A percentile compares a stretch with the other conserved stretches of the same genome.
Evolutionary conservation across 2,329 filamentous ascomycete species (phyloP).

Genomic region (Sporothrix curviconia): DNA sequence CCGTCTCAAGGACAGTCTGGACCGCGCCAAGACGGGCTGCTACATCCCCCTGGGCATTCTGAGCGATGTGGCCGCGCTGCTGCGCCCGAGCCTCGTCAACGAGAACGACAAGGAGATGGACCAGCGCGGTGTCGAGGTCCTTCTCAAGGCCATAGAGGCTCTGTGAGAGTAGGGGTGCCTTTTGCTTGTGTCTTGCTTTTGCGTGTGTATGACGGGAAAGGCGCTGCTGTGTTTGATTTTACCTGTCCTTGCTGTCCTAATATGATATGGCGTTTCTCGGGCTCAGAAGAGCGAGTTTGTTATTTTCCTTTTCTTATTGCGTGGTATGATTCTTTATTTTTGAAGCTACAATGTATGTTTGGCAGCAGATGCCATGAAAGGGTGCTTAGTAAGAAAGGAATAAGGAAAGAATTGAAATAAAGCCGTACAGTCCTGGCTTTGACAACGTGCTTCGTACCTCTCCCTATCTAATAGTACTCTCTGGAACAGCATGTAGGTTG

Average conservation of each 20-base stretch:
- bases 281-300: no score
- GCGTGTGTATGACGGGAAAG: no score
- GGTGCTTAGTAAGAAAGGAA: not conserved
- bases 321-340: not conserved
- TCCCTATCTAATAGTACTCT: no score
- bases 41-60: slow-evolving; percentile 80
- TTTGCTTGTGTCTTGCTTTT: no score
- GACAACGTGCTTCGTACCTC: no score
- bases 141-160: slow-evolving; percentile 54
- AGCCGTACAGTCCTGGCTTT: no score
- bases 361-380: not conserved
- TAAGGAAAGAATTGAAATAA: no score
- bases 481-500: no score
- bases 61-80: slow-evolving; percentile 76
- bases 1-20: slow-evolving; percentile 78
- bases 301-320: not conserved
- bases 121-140: slow-evolving; percentile 49
- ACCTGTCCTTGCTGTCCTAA: not conserved
- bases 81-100: slow-evolving; percentile 43
- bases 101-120: slow-evolving; percentile 37
- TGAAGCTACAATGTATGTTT: not conserved
- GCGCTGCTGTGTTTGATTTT: not conserved
- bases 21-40: slow-evolving; percentile 69
- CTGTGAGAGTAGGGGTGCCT: slow-evolving; percentile 32
- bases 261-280: not conserved